Conservation (phyloP, 257 asterid species). For the Perilla frutescens region DNA sequence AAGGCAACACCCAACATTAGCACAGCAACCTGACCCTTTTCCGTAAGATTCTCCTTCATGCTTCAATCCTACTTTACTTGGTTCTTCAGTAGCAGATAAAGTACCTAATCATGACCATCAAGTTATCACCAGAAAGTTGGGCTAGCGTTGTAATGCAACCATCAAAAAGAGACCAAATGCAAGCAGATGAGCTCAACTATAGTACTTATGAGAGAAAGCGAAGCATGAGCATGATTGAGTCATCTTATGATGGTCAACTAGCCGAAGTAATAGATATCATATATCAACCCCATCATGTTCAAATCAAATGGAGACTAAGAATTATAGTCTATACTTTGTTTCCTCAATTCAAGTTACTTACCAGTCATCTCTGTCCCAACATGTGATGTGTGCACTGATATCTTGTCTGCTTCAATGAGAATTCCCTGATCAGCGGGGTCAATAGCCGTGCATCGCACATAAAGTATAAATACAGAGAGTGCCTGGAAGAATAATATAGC, state of each 20-base stretch:
- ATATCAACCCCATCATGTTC: not conserved
- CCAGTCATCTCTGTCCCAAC: constrained; percentile 72
- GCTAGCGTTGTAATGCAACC: not conserved
- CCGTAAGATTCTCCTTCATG: constrained; percentile 57
- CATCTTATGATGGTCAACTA: constrained; percentile 1
- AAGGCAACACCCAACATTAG: constrained; percentile 65
- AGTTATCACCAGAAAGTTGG: constrained; percentile 34
- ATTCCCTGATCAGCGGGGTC: constrained; percentile 99
- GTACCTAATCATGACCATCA: constrained; percentile 49
- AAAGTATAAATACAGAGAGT: constrained; percentile 72
- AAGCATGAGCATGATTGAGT: not conserved
- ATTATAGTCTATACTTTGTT: constrained; percentile 25
- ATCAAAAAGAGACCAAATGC: constrained; percentile 7
- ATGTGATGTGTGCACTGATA: constrained; percentile 62
- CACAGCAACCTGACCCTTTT: constrained; percentile 55
- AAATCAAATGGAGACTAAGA: not conserved
- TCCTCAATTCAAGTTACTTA: constrained; percentile 38
- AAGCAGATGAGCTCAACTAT: not conserved
- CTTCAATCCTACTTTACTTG: constrained; percentile 55
- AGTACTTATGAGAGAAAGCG: not conserved
- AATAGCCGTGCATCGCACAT: constrained; percentile 90
- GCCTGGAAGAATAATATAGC: constrained; percentile 59
- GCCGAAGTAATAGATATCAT: not conserved
- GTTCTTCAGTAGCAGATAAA: constrained; percentile 63
- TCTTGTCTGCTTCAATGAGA: constrained; percentile 68